Evolutionary conservation across 257 asterid species (phyloP).

Genomic region (Forsythia suspensa): DNA sequence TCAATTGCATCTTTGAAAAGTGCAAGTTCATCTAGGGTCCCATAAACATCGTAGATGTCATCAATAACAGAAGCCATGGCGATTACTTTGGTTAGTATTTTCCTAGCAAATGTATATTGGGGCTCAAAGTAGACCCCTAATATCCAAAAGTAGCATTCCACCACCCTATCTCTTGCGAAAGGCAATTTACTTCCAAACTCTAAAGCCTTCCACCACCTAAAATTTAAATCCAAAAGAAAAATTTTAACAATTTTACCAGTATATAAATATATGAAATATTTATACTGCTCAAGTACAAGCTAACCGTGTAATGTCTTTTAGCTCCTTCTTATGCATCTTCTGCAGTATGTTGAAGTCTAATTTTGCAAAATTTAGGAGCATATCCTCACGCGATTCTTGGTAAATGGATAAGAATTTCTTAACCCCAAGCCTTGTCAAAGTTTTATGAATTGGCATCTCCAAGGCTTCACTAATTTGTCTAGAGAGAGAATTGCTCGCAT

Average conservation of each 20-base stretch:
- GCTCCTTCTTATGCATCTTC: not conserved
- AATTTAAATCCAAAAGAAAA: not conserved
- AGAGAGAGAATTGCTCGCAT: not conserved
- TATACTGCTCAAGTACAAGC: not conserved
- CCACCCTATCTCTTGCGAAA: conserved; percentile 38
- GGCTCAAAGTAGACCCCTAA: conserved; percentile 30
- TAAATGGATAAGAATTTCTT: conserved; percentile 24
- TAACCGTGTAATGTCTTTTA: conserved; percentile 30
- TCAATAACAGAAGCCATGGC: conserved; percentile 23
- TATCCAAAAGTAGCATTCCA: conserved; percentile 36
- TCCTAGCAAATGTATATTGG: conserved; percentile 14
- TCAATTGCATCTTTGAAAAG: conserved; percentile 25
- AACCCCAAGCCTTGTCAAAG: conserved; percentile 28
- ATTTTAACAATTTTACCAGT: no score
- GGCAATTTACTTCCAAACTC: conserved; percentile 20
- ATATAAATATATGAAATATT: no score
- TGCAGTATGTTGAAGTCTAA: conserved; percentile 8
- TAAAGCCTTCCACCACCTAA: conserved; percentile 46
- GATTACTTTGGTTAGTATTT: conserved; percentile 21
- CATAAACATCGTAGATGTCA: conserved; percentile 31
- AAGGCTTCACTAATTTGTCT: conserved; percentile 25
- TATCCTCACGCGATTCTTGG: conserved; percentile 14
- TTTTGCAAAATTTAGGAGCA: conserved; percentile 24
- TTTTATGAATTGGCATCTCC: conserved; percentile 28
- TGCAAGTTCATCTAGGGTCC: conserved; percentile 28